A percentile compares a stretch with the other conserved stretches of the same genome.
Conservation (phyloP, 371 early-diverging fungal species). For the Mucor racemosus region DNA sequence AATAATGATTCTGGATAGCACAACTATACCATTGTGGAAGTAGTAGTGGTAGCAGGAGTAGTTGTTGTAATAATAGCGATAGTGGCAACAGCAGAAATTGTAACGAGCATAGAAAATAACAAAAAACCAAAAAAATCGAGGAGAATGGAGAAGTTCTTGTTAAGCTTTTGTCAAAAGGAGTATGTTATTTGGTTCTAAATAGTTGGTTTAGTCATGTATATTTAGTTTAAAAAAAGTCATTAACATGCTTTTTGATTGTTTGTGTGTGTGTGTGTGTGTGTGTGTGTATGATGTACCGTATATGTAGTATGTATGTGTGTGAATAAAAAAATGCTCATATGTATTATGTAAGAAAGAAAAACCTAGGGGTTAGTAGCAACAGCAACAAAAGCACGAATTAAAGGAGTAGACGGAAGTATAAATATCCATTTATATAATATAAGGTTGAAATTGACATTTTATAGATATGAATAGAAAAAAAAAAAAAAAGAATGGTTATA, state of each 20-base stretch:
- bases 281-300: background rate
- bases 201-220: background rate
- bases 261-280: too few species aligned
- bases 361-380: background rate
- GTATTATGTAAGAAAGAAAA: background rate
- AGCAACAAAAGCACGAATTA: background rate
- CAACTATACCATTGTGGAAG: too few species aligned
- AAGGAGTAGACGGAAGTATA: background rate
- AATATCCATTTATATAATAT: background rate
- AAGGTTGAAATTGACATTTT: slow-evolving; percentile 6
- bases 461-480: too few species aligned
- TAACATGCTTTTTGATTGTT: background rate
- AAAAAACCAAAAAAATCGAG: too few species aligned
- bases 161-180: background rate
- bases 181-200: background rate
- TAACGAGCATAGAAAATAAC: too few species aligned
- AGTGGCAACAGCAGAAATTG: too few species aligned
- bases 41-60: too few species aligned
- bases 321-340: background rate
- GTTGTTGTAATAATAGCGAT: too few species aligned
- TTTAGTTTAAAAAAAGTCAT: background rate
- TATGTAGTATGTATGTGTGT: background rate
- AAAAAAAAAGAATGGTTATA: too few species aligned
- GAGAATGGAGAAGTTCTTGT: too few species aligned
- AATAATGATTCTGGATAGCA: too few species aligned